These are phyloP conservation scores for Quercus bicolor DNA, from an alignment of 306 rosid species.

Conservation along the genomic window DNA sequence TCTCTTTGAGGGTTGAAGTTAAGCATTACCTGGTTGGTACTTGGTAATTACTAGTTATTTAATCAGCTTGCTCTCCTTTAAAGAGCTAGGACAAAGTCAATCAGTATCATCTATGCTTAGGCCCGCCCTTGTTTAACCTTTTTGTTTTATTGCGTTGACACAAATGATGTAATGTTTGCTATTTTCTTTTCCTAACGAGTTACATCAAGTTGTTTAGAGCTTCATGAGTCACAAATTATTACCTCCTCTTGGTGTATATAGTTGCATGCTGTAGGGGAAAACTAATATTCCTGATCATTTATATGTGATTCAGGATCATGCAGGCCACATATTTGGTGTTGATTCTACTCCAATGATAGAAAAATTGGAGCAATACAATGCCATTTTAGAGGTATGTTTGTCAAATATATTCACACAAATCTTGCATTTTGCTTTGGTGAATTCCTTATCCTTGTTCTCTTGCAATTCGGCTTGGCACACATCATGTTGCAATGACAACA, in stretches of 20 bases:
- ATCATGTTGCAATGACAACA: not conserved
- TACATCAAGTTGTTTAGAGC: not conserved
- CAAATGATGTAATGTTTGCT: not conserved
- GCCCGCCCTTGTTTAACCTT: not conserved
- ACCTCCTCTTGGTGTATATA: not conserved
- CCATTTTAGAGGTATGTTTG: constrained; percentile 54
- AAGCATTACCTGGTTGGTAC: not conserved
- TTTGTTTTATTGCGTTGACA: not conserved
- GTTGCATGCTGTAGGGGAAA: constrained; percentile 3
- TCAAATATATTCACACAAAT: not conserved
- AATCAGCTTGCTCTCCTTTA: not conserved
- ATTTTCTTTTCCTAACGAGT: not conserved
- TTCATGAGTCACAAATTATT: not conserved
- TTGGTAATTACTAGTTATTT: not conserved
- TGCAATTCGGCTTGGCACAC: not conserved
- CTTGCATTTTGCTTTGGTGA: not conserved
- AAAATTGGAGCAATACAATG: constrained; percentile 89
- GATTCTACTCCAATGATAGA: constrained; percentile 84
- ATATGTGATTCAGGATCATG: constrained; percentile 69
- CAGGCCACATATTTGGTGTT: constrained; percentile 97
- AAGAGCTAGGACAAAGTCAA: not conserved
- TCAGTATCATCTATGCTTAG: not conserved
- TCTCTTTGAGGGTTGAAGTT: not conserved
- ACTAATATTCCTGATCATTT: constrained; percentile 11
- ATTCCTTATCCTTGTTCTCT: constrained; percentile 2